Evolutionary conservation across 371 early-diverging fungal genomes (phyloP).

Genomic region (Mucor saturninus): DNA sequence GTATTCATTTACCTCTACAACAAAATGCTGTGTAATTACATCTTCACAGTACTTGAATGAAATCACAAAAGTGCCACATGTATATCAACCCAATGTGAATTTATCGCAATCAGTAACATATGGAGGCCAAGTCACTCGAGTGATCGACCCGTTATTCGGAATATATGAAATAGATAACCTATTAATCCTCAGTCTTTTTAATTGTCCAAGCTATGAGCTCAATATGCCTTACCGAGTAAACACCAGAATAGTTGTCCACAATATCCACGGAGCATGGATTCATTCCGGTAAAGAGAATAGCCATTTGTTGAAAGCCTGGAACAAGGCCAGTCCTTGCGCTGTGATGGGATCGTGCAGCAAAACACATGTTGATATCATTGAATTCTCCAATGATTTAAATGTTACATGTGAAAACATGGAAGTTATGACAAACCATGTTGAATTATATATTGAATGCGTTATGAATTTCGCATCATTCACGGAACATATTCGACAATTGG

Average conservation of each 20-base stretch:
- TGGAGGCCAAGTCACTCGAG: conserved; percentile 31
- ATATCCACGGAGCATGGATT: conserved; percentile 22
- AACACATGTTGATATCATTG: conserved; percentile 18
- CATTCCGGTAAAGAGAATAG: not conserved
- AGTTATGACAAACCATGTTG: too few species aligned
- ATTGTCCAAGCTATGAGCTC: conserved; percentile 18
- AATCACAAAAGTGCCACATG: not conserved
- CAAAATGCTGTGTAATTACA: not conserved
- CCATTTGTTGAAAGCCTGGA: conserved; percentile 10
- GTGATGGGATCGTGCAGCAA: conserved; percentile 26
- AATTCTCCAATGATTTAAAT: not conserved
- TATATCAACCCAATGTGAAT: not conserved
- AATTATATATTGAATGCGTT: not conserved
- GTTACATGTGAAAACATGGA: not conserved
- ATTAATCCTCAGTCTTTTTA: conserved; percentile 27
- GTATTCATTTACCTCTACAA: too few species aligned
- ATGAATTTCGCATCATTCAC: not conserved
- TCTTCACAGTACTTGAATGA: not conserved
- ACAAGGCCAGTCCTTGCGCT: not conserved
- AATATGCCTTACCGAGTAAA: conserved; percentile 30
- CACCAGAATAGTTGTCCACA: conserved; percentile 19
- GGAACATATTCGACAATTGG: conserved; percentile 20
- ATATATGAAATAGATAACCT: conserved; percentile 36
- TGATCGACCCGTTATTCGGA: conserved; percentile 38
- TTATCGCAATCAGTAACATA: not conserved